Evolutionary conservation across 1,139 yeast genomes (phyloP), one percentile per base, ranked within the genome.

Genomic region (Saccharomycopsis hybrid): DNA sequence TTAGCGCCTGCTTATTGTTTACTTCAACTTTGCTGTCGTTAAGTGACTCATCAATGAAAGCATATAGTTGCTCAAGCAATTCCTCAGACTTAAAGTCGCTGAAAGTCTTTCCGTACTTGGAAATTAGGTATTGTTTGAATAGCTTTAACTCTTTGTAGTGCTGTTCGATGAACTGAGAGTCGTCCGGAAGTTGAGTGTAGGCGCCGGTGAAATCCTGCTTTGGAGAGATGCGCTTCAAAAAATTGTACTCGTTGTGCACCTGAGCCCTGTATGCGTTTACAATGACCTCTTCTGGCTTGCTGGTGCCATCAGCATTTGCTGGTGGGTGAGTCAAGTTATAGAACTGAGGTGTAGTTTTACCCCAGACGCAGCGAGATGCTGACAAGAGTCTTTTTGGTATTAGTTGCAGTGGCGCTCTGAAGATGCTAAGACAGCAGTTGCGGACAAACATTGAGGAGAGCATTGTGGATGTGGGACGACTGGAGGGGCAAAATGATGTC

Each of bases 121-220:
- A 44, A 31, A 54, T 49, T 28, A 65, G 53, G 41, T 60, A 65
- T 25, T 52, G 44, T 42, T 66, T 61, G 58, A 71, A 72, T 3
- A 59, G 52, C 29, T 58, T 54, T 35, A 73, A 55, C 48, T 71
- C 75, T 11, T 60, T 60, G 57, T 71, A 72, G 56, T 70, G 74
- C 49, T 70, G 69, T 46, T 71, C 74, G 36, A 73, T 71, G 56
- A 69, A 72, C 52, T 68, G 69, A 0, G 76, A 71, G 55, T 73
- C 76, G 43, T 73, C 77, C 0, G 77, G 77, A n/a, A 73, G 56
- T 54, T 73, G 77, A 41, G 61, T 65, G 54, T 73, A 73, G n/a
- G 37, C 32, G 13, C 24, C 35, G n/a, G 30, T 41, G n/a, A 8
- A 33, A 5, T 24, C 4, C n/a, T 29, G 33, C 27, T 40, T 46